phyloP scores from a whole-genome alignment of 331 rosid species.

The Phaseolus coccineus region DNA sequence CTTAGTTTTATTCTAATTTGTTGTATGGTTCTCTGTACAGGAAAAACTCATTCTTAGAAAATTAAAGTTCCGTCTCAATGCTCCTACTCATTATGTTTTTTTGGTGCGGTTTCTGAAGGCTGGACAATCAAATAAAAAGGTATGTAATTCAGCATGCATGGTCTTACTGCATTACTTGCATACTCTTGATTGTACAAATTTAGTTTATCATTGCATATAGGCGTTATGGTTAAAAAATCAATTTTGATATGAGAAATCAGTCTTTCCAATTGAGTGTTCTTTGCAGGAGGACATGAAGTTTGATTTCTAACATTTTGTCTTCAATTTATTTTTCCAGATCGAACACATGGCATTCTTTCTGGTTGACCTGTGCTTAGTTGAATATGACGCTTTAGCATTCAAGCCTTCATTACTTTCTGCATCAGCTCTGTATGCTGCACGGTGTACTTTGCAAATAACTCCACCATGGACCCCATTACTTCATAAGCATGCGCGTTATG shows the following conservation, averaged over 20 bases:
- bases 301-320: conserved; percentile 36
- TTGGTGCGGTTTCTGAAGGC: conserved; percentile 96
- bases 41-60: conserved; percentile 77
- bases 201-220: conserved; percentile 22
- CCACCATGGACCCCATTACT: conserved; percentile 85
- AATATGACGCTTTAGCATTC: conserved; percentile 76
- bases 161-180: not conserved
- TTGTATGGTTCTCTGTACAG: conserved; percentile 54
- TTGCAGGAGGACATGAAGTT: conserved; percentile 21
- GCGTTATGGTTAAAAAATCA: conserved; percentile 21
- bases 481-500: conserved; percentile 73
- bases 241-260: conserved; percentile 33
- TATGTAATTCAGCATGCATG: conserved; percentile 39
- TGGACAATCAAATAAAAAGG: conserved; percentile 77
- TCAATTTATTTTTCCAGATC: conserved; percentile 56
- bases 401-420: conserved; percentile 88
- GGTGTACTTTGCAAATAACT: conserved; percentile 66
- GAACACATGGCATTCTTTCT: conserved; percentile 85
- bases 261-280: conserved; percentile 23
- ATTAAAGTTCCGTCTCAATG: conserved; percentile 79
- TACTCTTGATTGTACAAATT: not conserved
- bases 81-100: conserved; percentile 87
- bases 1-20: conserved; percentile 23
- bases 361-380: conserved; percentile 73
- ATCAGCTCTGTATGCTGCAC: conserved; percentile 84